Conservation (phyloP, 805 yeast genomes). For the Wickerhamomyces mucosus region DNA sequence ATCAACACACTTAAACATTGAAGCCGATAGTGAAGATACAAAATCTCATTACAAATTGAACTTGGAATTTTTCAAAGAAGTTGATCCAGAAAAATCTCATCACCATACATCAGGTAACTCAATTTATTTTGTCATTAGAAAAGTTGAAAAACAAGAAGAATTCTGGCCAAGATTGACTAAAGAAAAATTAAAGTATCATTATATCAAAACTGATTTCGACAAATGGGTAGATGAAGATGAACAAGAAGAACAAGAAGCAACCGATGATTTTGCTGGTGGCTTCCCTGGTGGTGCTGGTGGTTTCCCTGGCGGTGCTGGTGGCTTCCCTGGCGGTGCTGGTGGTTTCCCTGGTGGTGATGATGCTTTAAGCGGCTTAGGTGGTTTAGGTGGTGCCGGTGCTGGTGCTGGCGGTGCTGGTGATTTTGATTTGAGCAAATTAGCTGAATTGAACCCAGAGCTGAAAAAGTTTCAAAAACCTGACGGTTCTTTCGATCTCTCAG, state of each 20-base stretch:
- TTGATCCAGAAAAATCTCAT: constrained; percentile 56
- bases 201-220: constrained; percentile 89
- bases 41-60: constrained; percentile 46
- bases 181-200: constrained; percentile 70
- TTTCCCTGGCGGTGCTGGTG: constrained; percentile 20
- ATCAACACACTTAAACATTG: constrained; percentile 41
- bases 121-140: constrained; percentile 54
- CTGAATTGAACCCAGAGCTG: constrained; percentile 13
- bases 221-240: constrained; percentile 99
- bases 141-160: constrained; percentile 59
- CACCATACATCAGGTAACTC: constrained; percentile 49
- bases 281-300: constrained; percentile 26
- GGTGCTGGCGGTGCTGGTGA: constrained; percentile 13
- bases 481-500: constrained; percentile 20
- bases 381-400: constrained; percentile 3
- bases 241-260: constrained; percentile 42
- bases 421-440: constrained; percentile 21
- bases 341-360: constrained; percentile 14
- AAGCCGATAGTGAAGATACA: constrained; percentile 37
- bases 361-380: constrained; percentile 1
- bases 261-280: constrained; percentile 26
- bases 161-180: constrained; percentile 95
- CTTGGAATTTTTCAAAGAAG: constrained; percentile 67
- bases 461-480: constrained; percentile 7
- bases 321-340: constrained; percentile 9